Base-by-base conservation (phyloP, 257 asterid genomes). In the Scutellaria galericulata region DNA sequence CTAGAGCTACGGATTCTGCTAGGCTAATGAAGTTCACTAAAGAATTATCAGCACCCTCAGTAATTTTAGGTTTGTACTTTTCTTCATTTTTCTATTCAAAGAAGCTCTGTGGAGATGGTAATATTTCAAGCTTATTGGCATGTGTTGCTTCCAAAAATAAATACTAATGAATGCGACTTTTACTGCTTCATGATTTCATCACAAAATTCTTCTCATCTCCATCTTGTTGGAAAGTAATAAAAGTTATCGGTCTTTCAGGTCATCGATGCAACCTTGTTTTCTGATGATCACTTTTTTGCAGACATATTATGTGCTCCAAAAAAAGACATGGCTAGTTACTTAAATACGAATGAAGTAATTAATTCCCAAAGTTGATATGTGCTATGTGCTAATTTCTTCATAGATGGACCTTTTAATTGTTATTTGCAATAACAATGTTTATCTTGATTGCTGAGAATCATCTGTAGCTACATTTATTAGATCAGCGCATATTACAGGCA, bases 1-100 rank as follows among this genome's bases (percentile, higher is more conserved):
- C 95, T 57, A 86, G 97, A 82, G 90, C 99, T 72, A 90, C 97
- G 35, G 99, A 92, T 74, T 95, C 99, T 63, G 98, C 97, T 9
- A 90, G 99, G 86, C 81, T 92, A 40, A 88, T 80, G 89, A 95
- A 95, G 78, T 95, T 95, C 81, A 85, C 94, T 20, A 95, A 90
- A 82, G 98, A 88, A 78, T 83, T 95, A 66, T 88, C 97, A 39
- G 91, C 81, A 47, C 47, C 97, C 1, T 82, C 95, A 42, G 95
- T 92, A 72, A 75, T 83, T 72, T 81, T 95, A 87, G 98, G 98
- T 91, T 69, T 67, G 74, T 47, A 58, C 57, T 20, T 72, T n/a
- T 24, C 64, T 31, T 66, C 35, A 44, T 66, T 73, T 70, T 40
- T 68, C 40, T 51, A 9, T 60, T 62, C 65, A 63, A 15, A 37